Evolutionary conservation across 768 basidiomycete genomes (phyloP).

Genomic region (Mycena indigotica): DNA sequence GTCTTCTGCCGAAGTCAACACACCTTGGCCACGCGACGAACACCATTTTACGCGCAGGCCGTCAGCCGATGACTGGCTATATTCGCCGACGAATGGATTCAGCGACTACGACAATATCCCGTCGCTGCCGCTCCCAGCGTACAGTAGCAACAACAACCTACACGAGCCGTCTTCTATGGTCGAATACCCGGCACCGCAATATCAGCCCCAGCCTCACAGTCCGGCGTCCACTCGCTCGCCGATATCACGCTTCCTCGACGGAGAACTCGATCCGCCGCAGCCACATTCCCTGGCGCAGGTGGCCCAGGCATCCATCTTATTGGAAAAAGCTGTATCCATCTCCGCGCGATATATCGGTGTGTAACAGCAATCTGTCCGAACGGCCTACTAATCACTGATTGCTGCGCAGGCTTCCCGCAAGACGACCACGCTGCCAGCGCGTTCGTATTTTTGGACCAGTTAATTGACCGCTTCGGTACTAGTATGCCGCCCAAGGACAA

Average conservation of each 20-base stretch:
- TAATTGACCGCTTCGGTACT: no score
- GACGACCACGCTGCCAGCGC: no score
- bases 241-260: slow-evolving; percentile 31
- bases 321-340: slow-evolving; percentile 32
- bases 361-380: not conserved
- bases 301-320: slow-evolving; percentile 36
- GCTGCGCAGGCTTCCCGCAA: no score
- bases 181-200: not conserved
- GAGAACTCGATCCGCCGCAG: slow-evolving; percentile 6
- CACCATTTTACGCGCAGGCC: not conserved
- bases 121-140: no score
- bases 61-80: no score
- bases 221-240: slow-evolving; percentile 21
- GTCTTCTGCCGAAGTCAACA: slow-evolving; percentile 35
- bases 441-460: no score
- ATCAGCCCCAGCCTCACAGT: not conserved
- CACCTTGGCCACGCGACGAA: slow-evolving; percentile 38
- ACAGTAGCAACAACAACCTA: no score
- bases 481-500: no score
- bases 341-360: not conserved
- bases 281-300: slow-evolving; percentile 29
- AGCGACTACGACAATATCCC: no score
- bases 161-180: not conserved
- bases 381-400: not conserved
- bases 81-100: no score